Evolutionary conservation across 495 filamentous ascomycete species (phyloP).

Genomic region (Aspergillus ellipticus): DNA sequence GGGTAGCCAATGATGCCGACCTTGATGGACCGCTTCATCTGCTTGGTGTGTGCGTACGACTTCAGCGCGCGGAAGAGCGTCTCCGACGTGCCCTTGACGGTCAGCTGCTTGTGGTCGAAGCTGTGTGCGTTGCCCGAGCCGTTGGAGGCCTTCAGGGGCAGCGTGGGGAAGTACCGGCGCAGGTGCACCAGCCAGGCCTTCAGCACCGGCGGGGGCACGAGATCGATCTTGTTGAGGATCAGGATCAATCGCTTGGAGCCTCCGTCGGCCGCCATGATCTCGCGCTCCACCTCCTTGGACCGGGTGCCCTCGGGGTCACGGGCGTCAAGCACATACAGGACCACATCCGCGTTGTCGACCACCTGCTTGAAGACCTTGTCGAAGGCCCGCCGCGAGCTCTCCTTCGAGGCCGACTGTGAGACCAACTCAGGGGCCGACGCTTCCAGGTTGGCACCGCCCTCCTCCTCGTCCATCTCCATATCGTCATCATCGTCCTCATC

Average conservation of each 20-base stretch:
- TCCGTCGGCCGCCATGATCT: conserved; percentile 77
- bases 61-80: conserved; percentile 90
- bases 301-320: conserved; percentile 89
- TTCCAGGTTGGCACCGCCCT: conserved; percentile 25
- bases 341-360: conserved; percentile 81
- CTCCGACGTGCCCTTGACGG: conserved; percentile 78
- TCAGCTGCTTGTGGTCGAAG: conserved; percentile 88
- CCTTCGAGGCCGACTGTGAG: conserved; percentile 45
- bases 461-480: conserved; percentile 46
- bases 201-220: conserved; percentile 76
- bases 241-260: conserved; percentile 88
- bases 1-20: conserved; percentile 96
- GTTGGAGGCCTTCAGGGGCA: conserved; percentile 83
- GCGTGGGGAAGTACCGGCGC: conserved; percentile 85
- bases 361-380: conserved; percentile 96
- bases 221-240: conserved; percentile 95
- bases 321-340: conserved; percentile 93
- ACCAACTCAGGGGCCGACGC: conserved; percentile 27
- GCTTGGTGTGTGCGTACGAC: conserved; percentile 76
- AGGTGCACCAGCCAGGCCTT: conserved; percentile 82
- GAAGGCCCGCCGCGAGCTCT: conserved; percentile 78
- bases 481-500: conserved; percentile 48
- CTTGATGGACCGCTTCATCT: conserved; percentile 82
- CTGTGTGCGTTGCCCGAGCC: conserved; percentile 81
- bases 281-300: conserved; percentile 83